These are phyloP conservation scores for Rhizophora apiculata DNA, from an alignment of 345 rosid species.

Conservation along the genomic window DNA sequence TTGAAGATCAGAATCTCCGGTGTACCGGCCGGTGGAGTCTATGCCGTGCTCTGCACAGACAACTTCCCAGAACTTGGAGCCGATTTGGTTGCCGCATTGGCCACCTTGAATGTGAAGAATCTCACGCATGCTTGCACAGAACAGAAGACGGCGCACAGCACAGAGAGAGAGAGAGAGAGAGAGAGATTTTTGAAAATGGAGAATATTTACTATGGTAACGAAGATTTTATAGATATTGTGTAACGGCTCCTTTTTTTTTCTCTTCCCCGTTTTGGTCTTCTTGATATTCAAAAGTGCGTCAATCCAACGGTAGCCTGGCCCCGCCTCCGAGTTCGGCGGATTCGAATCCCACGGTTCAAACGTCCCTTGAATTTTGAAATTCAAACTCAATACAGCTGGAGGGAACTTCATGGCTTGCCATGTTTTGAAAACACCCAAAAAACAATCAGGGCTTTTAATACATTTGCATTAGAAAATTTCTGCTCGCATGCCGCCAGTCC, in stretches of 20 bases:
- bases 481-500: no score
- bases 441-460: no score
- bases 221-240: not conserved
- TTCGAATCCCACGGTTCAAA: slow-evolving; percentile 7
- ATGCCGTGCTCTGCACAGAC: slow-evolving; percentile 30
- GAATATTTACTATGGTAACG: no score
- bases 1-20: slow-evolving; percentile 22
- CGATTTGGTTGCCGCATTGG: slow-evolving; percentile 32
- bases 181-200: not conserved
- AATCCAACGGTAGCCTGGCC: not conserved
- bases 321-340: not conserved
- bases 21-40: slow-evolving; percentile 25
- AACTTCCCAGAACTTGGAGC: slow-evolving; percentile 30
- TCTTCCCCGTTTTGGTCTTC: not conserved
- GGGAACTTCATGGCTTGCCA: not conserved
- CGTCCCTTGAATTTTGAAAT: slow-evolving; percentile 13
- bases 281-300: not conserved
- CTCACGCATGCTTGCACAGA: slow-evolving; percentile 20
- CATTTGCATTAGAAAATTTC: no score
- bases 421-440: no score
- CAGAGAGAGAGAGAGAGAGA: not conserved
- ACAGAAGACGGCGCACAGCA: not conserved
- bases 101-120: slow-evolving; percentile 31
- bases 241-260: no score
- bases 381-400: slow-evolving; percentile 16